These are phyloP conservation scores for Cerioporus squamosus DNA, from an alignment of 1,284 basidiomycete genomes.

Conservation along the genomic window DNA sequence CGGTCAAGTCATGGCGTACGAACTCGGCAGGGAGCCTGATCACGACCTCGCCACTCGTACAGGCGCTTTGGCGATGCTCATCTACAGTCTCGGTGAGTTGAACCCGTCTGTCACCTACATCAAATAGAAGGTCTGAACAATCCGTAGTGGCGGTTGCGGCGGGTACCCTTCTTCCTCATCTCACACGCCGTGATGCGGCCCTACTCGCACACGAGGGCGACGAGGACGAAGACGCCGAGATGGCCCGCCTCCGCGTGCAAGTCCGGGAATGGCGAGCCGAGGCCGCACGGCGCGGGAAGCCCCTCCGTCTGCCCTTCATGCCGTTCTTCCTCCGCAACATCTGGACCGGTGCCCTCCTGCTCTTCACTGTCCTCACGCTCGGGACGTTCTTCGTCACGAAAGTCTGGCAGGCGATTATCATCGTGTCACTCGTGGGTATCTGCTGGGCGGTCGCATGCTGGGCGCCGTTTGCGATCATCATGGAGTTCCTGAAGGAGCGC, in stretches of 20 bases:
- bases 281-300: constrained; percentile 71
- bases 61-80: constrained; percentile 88
- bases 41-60: constrained; percentile 82
- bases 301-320: constrained; percentile 79
- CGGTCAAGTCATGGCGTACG: constrained; percentile 87
- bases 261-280: constrained; percentile 87
- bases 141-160: constrained; percentile 79
- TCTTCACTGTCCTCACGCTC: constrained; percentile 79
- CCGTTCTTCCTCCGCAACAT: constrained; percentile 90
- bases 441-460: constrained; percentile 96
- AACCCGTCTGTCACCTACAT: not conserved
- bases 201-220: constrained; percentile 74
- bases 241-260: constrained; percentile 65
- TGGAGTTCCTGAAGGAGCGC: constrained; percentile 91
- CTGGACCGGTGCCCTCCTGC: constrained; percentile 85
- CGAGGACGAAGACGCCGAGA: constrained; percentile 75
- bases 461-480: constrained; percentile 91
- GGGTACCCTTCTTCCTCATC: constrained; percentile 82
- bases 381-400: constrained; percentile 85
- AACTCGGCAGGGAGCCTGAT: constrained; percentile 74
- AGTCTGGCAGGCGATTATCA: constrained; percentile 78
- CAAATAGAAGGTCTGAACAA: not conserved
- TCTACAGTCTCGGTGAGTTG: constrained; percentile 82
- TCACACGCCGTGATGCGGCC: constrained; percentile 79
- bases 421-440: constrained; percentile 86